Evolutionary conservation across 768 basidiomycete genomes (phyloP).

Genomic region (Chiua virens): DNA sequence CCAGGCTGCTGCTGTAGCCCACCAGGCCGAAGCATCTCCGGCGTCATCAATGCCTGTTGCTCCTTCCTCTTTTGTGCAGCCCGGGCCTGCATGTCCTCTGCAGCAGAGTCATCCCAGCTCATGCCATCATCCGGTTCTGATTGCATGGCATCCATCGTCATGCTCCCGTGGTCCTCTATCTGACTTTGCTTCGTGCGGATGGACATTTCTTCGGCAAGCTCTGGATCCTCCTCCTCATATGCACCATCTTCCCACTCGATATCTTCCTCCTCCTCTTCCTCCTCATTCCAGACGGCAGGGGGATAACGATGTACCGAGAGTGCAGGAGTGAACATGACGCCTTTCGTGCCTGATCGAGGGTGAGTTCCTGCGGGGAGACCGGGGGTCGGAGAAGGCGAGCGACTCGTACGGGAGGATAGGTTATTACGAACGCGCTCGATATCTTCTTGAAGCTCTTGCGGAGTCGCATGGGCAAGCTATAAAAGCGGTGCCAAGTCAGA

Average conservation of each 20-base stretch:
- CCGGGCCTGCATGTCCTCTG: slow-evolving; percentile 47
- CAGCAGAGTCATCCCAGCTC: slow-evolving; percentile 79
- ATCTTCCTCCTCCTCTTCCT: slow-evolving; percentile 59
- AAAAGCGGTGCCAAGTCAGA: neutral
- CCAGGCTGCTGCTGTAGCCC: slow-evolving; percentile 24
- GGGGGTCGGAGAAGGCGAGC: slow-evolving; percentile 48
- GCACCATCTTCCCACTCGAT: slow-evolving; percentile 61
- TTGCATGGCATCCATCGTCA: slow-evolving; percentile 29
- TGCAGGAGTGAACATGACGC: slow-evolving; percentile 72
- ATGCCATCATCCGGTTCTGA: slow-evolving; percentile 84
- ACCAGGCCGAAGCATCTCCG: slow-evolving; percentile 39
- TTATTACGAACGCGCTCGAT: slow-evolving; percentile 55
- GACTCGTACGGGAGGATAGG: slow-evolving; percentile 48
- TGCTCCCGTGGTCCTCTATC: slow-evolving; percentile 29
- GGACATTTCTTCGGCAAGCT: slow-evolving; percentile 57
- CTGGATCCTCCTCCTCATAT: slow-evolving; percentile 69
- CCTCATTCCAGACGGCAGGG: slow-evolving; percentile 81
- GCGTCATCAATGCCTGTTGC: slow-evolving; percentile 22
- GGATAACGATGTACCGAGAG: slow-evolving; percentile 73
- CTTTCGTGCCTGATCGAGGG: slow-evolving; percentile 34
- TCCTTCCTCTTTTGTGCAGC: slow-evolving; percentile 28
- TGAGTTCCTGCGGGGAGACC: slow-evolving; percentile 33
- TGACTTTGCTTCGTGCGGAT: slow-evolving; percentile 39
- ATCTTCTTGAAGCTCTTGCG: slow-evolving; percentile 57
- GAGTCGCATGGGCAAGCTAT: slow-evolving; percentile 35